Evolutionary conservation across 371 early-diverging fungal species (phyloP), one percentile per base, ranked within the genome.

Genomic region (Actinomortierella ambigua): DNA sequence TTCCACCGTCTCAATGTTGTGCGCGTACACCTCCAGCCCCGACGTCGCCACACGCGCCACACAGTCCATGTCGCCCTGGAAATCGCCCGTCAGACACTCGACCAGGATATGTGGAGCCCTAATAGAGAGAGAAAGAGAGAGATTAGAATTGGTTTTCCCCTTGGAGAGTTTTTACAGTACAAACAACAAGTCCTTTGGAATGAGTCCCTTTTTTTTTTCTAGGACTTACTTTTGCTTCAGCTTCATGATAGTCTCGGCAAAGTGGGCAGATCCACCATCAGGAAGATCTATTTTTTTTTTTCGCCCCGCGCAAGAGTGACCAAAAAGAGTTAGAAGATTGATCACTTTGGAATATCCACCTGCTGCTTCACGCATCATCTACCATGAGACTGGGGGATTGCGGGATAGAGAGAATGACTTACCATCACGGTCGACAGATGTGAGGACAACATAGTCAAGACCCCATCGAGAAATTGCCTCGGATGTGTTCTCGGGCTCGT

Each of bases 1-100:
- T 75, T 97, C 96, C 7, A 98, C 98, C 2, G 99, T 98, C 70
- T 98, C 99, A 54, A 98, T 90, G 66, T 98, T 98, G 83, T 98
- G 99, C 13, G 99, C 99, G 79, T 95, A 98, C 6, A 98, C 99
- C 77, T 98, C 97, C 69, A 98, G 76, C 18, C 98, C 98, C 17
- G 95, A 94, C 18, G 60, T 68, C 1, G 97, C 97, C 4, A 98
- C 96, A 3, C 77, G 85, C 26, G 86, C 88, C 34, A 96, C 95
- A 42, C 85, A 79, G 34, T 85, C 82, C 29, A 95, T 76, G 24
- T 90, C 82, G 8, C 98, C 98, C 58, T 84, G 87, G 75, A 95
- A 97, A 77, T 98, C 99, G 55, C 98, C 97, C 17, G 97, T 97
- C 62, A 98, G 81, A 71, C 96, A 95, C 79, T 98, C 99, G 23